These are phyloP conservation scores for Paramecium sonneborni DNA, from an alignment of 73 alveolate species.

Conservation along the genomic window DNA sequence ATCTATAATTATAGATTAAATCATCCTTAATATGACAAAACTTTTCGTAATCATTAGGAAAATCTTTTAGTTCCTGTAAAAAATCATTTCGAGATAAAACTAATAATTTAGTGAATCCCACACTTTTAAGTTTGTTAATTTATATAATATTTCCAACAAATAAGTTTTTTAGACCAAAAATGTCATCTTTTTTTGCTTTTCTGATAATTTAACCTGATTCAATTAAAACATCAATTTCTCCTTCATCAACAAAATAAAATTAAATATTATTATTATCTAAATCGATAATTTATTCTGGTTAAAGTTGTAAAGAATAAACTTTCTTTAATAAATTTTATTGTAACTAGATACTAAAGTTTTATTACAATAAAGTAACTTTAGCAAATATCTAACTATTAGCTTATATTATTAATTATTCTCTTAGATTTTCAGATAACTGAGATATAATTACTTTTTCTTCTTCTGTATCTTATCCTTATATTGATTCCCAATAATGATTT, in stretches of 20 bases:
- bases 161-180: not conserved
- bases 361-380: not conserved
- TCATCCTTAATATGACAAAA: constrained; percentile 17
- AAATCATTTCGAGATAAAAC: not conserved
- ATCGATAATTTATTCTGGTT: constrained; percentile 50
- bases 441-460: constrained; percentile 41
- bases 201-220: not conserved
- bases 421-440: constrained; percentile 28
- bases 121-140: not conserved
- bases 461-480: not conserved
- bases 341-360: not conserved
- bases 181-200: not conserved
- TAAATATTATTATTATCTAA: not conserved
- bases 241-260: constrained; percentile 40
- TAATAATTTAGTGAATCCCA: not conserved
- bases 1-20: not conserved
- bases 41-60: constrained; percentile 21
- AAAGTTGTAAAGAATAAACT: not conserved
- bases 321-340: not conserved
- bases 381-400: constrained; percentile 34
- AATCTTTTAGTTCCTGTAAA: not conserved
- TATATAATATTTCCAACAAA: not conserved
- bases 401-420: constrained; percentile 18
- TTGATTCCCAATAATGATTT: constrained; percentile 71
- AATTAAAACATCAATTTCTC: constrained; percentile 8